Evolutionary conservation across 2,329 filamentous ascomycete genomes (phyloP), one percentile per base, ranked within the genome.

Genomic region (Zymoseptoria passerinii): DNA sequence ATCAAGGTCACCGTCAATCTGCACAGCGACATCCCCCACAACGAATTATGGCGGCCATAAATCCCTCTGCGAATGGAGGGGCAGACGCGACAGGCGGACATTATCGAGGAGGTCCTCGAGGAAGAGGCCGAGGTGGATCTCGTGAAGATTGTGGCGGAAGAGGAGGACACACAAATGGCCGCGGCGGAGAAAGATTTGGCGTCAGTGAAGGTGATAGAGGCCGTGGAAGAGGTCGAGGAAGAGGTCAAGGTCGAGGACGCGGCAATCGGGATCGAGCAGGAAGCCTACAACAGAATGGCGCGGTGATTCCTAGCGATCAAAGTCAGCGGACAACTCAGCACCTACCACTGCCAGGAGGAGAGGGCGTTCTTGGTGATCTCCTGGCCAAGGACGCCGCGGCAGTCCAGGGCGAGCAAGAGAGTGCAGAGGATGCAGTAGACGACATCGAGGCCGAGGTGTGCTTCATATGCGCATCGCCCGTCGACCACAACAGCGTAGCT

Each of bases 381-480:
- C 73, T 74, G 74, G 76, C 74, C 73, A 75, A 74, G 76, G 75
- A 74, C 75, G 76, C 76, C 74, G 67, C 67, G 63, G 66, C 66
- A 56, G 68, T 70, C 66, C 57, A 72, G 73, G 67, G 69, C 66
- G 65, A 67, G 58, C 52, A 57, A 50, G 61, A 52, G 50, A 60
- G 56, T 58, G 63, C 60, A 55, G 52, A 53, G 51, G 59, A 28
- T 27, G 61, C 48, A 29, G 65, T 57, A 8, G 73, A 73, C 52
- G 67, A 69, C 55, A 66, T 67, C 40, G 72, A 74, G 56, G 86
- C 81, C 27, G 91, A 96, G 62, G 83, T 96, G 61, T 99, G 94
- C 82, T 97, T 97, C 75, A 99, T 99, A 70, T 99, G 94, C 75
- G 92, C 94, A 58, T 96, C 92, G 64, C 84, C 87, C 1, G 87